phyloP scores from a whole-genome alignment of 495 filamentous ascomycete genomes.

The Acidiella bohemica region DNA sequence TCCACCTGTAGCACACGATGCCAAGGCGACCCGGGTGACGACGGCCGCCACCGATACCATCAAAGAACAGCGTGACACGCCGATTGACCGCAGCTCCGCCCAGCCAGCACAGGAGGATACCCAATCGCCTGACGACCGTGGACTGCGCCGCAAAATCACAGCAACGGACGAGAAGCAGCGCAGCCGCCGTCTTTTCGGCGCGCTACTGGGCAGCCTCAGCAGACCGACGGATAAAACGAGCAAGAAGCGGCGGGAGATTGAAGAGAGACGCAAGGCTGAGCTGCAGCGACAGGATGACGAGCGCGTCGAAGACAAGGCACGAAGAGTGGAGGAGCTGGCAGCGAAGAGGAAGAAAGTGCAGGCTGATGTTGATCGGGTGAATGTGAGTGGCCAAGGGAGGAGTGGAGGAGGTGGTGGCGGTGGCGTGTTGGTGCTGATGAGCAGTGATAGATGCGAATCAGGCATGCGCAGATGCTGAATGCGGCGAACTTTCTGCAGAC shows the following conservation, averaged over 20 bases:
- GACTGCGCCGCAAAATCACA: conserved; percentile 36
- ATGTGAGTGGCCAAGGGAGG: conserved; percentile 35
- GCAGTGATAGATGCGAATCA: conserved; percentile 57
- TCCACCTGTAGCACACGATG: not conserved
- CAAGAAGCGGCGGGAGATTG: conserved; percentile 73
- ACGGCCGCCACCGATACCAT: too few species aligned
- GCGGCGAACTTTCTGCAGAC: conserved; percentile 67
- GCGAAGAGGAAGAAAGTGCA: conserved; percentile 52
- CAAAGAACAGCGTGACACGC: not conserved
- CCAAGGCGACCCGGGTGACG: too few species aligned
- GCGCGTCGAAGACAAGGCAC: conserved; percentile 53
- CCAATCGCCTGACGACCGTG: too few species aligned
- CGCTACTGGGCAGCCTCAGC: conserved; percentile 72
- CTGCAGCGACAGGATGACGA: conserved; percentile 59
- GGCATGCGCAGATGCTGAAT: conserved; percentile 57
- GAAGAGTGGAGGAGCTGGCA: conserved; percentile 46
- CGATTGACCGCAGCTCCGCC: too few species aligned
- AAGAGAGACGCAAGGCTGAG: conserved; percentile 77
- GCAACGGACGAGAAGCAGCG: conserved; percentile 71
- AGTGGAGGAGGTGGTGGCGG: not conserved
- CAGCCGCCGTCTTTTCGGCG: conserved; percentile 80
- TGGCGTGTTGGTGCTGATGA: not conserved
- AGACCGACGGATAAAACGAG: conserved; percentile 50
- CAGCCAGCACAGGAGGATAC: too few species aligned
- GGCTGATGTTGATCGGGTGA: conserved; percentile 61